A percentile compares a stretch with the other conserved stretches of the same genome.
Evolutionary conservation across 2,329 filamentous ascomycete genomes (phyloP).

Genomic region (Alternaria arbusti): DNA sequence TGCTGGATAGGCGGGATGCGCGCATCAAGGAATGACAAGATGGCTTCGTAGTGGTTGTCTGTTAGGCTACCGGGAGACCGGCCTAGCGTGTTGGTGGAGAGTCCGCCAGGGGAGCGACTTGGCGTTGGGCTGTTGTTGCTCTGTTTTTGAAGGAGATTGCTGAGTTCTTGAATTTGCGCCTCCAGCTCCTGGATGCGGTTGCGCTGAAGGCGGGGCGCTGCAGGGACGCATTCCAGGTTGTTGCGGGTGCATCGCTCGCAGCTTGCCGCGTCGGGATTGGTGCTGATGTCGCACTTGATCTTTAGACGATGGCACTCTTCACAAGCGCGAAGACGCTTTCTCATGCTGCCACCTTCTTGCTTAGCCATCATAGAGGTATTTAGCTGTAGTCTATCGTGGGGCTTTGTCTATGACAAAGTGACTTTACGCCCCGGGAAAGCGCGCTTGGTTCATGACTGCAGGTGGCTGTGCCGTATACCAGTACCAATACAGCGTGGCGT

Average conservation of each 20-base stretch:
- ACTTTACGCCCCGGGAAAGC: neutral
- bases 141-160: conserved; percentile 14
- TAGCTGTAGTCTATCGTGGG: neutral
- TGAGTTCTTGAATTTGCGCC: conserved; percentile 31
- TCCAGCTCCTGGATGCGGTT: conserved; percentile 37
- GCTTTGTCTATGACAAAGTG: conserved; percentile 7
- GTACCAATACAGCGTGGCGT: neutral
- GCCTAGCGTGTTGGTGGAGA: conserved; percentile 3
- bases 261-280: conserved; percentile 9
- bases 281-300: conserved; percentile 38
- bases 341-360: conserved; percentile 13
- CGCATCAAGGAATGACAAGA: conserved; percentile 28
- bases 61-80: conserved; percentile 11
- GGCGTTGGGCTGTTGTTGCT: conserved; percentile 21
- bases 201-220: conserved; percentile 36
- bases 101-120: conserved; percentile 20
- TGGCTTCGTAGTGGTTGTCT: conserved; percentile 21
- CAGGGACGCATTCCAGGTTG: conserved; percentile 27
- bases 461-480: neutral
- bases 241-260: conserved; percentile 37
- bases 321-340: conserved; percentile 35
- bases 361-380: neutral
- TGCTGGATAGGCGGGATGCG: conserved; percentile 28
- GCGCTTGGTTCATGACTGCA: conserved; percentile 2
- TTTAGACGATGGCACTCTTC: conserved; percentile 40